phyloP scores from a whole-genome alignment of 179 eudicot genomes.

The Silene coronaria region DNA sequence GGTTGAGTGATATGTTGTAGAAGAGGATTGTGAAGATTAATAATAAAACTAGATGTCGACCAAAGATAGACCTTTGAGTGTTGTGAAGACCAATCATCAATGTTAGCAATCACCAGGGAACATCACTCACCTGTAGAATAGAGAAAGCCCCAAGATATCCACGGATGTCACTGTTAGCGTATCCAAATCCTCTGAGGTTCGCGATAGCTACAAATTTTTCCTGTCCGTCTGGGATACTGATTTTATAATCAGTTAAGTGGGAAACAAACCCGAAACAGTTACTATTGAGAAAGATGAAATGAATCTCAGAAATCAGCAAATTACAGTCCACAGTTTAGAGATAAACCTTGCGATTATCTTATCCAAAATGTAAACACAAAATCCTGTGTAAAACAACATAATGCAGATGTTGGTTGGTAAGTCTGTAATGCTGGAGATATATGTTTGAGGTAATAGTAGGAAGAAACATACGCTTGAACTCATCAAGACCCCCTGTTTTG shows the following conservation, averaged over 20 bases:
- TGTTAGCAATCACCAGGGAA: background rate
- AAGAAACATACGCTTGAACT: constrained; percentile 41
- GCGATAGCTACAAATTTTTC: constrained; percentile 60
- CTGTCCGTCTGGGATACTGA: constrained; percentile 58
- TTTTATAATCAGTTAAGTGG: background rate
- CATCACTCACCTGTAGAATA: constrained; percentile 56
- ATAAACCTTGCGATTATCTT: constrained; percentile 57
- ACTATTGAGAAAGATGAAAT: background rate
- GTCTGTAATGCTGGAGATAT: background rate
- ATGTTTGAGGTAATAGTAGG: background rate
- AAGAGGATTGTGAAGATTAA: background rate
- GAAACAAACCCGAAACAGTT: background rate
- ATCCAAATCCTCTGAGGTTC: constrained; percentile 72
- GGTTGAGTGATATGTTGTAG: background rate
- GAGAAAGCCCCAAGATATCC: constrained; percentile 56
- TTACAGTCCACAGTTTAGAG: background rate
- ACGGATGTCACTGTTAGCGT: constrained; percentile 55
- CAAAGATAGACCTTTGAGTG: no score
- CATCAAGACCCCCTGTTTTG: constrained; percentile 48
- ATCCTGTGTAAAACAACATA: constrained; percentile 40
- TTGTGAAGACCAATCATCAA: background rate
- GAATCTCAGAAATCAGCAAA: background rate
- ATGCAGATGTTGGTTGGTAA: background rate
- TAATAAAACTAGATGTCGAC: background rate
- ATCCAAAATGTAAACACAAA: constrained; percentile 60